A percentile compares a stretch with the other conserved stretches of the same genome.
These are phyloP conservation scores for Backusella australiensis DNA, from an alignment of 192 early-diverging fungal species.

Conservation along the genomic window DNA sequence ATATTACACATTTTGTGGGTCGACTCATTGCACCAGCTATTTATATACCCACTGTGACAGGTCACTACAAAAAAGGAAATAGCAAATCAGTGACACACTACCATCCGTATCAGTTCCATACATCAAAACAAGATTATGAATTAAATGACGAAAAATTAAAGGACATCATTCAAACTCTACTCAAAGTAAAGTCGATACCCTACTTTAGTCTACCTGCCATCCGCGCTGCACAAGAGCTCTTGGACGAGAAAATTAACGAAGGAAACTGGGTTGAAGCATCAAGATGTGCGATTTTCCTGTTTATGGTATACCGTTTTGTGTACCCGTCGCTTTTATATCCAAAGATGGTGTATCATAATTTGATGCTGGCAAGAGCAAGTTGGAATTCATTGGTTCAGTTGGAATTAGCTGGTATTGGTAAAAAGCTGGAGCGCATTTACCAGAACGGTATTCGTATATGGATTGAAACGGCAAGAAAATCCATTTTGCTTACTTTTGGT, in stretches of 20 bases:
- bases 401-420: slow-evolving; percentile 29
- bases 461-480: slow-evolving; percentile 20
- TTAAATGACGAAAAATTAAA: neutral
- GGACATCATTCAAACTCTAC: neutral
- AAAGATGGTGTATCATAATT: slow-evolving; percentile 9
- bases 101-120: neutral
- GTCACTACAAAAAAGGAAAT: slow-evolving; percentile 3
- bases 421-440: slow-evolving; percentile 20
- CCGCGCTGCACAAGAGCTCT: neutral
- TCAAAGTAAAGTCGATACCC: neutral
- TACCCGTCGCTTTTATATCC: slow-evolving; percentile 25
- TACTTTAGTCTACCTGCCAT: neutral
- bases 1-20: slow-evolving; percentile 19
- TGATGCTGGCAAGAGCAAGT: slow-evolving; percentile 19
- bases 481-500: slow-evolving; percentile 16
- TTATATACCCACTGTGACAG: neutral
- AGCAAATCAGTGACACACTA: neutral
- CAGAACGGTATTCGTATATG: slow-evolving; percentile 16
- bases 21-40: slow-evolving; percentile 12
- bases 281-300: slow-evolving; percentile 9
- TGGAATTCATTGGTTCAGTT: slow-evolving; percentile 33
- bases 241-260: slow-evolving; percentile 7
- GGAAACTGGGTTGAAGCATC: slow-evolving; percentile 25
- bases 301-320: slow-evolving; percentile 23
- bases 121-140: neutral